Base-by-base conservation (phyloP, 345 rosid species). In the Barbarea vulgaris region DNA sequence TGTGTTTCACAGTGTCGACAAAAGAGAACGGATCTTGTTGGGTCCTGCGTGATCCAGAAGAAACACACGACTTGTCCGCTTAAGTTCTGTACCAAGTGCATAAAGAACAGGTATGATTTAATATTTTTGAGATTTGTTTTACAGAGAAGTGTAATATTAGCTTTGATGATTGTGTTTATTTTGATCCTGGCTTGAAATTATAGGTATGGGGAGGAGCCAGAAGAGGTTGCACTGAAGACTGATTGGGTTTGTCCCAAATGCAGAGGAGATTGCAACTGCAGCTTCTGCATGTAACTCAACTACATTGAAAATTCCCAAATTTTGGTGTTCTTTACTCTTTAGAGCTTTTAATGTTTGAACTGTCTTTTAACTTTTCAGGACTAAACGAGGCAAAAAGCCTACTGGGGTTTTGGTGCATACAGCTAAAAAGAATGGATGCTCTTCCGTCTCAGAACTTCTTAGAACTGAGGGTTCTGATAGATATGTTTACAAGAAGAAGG, bases 201-300 rank as follows among this genome's bases (percentile, higher is more conserved):
- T 41, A 95, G 99, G 72, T 95, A 95, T 47, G 93, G 93, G 19
- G 96, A 92, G 80, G 74, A 74, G 1, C 90, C 87, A 15, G 84
- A 83, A 72, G 88, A 85, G 37, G 91, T 87, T 55, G 70, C 81
- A 1, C 22, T 51, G 41, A 62, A 79, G 58, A 81, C 58, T 31
- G 77, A 82, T 56, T 95, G 99, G 99, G 59, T 63, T 33, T 95
- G 99, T 52, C 97, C 92, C 31, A 95, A 79, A 73, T 95, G 99
- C 69, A 85, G 84, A 46, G 97, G 84, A 62, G 83, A 81, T 9
- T 95, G 99, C 83, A 95, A 89, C 53, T 95, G 99, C 79, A 95
- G 97, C 74, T 24, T 15, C 1, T 95, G 99, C 87, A 87, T 72
- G 99, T 92, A 64, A 85, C 21, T 30, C 14, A 5, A 13, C 17